These are phyloP conservation scores for Aspergillus bombycis DNA, from an alignment of 2,329 filamentous ascomycete species.

Conservation along the genomic window DNA sequence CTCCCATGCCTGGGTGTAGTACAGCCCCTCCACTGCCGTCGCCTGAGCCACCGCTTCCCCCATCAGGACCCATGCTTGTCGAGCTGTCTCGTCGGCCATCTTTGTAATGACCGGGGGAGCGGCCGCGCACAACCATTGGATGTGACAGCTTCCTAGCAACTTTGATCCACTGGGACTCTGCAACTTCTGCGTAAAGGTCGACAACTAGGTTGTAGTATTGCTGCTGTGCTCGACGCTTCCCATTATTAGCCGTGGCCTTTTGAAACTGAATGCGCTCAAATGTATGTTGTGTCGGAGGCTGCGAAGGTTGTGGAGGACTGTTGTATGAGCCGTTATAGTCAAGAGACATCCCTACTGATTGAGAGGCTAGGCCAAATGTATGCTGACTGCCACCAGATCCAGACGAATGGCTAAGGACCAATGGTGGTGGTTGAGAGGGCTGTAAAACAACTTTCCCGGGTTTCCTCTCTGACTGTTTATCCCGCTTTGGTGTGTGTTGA, in stretches of 20 bases:
- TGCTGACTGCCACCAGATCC: conserved; percentile 27
- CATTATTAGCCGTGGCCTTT: conserved; percentile 90
- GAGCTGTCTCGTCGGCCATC: conserved; percentile 69
- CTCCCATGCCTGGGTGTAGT: conserved; percentile 35
- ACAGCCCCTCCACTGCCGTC: conserved; percentile 34
- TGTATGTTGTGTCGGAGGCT: conserved; percentile 55
- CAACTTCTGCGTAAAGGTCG: conserved; percentile 75
- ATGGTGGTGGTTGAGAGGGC: conserved; percentile 63
- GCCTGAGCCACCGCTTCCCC: conserved; percentile 55
- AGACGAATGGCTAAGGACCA: conserved; percentile 32
- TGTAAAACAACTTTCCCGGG: conserved; percentile 70
- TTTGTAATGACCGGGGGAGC: conserved; percentile 80
- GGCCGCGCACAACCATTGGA: conserved; percentile 83
- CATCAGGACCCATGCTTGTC: conserved; percentile 70
- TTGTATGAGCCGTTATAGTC: conserved; percentile 39
- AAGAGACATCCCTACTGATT: conserved; percentile 32
- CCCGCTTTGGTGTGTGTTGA: conserved; percentile 88
- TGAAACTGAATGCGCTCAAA: conserved; percentile 96
- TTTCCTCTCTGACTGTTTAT: conserved; percentile 79
- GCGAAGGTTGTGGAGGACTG: conserved; percentile 34
- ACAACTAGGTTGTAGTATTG: conserved; percentile 92
- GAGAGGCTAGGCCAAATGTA: conserved; percentile 29
- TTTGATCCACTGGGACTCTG: conserved; percentile 66
- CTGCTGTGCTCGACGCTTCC: conserved; percentile 84
- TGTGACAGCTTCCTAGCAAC: conserved; percentile 73